Base-by-base conservation (phyloP, 345 rosid genomes). In the Boechera retrofracta region DNA sequence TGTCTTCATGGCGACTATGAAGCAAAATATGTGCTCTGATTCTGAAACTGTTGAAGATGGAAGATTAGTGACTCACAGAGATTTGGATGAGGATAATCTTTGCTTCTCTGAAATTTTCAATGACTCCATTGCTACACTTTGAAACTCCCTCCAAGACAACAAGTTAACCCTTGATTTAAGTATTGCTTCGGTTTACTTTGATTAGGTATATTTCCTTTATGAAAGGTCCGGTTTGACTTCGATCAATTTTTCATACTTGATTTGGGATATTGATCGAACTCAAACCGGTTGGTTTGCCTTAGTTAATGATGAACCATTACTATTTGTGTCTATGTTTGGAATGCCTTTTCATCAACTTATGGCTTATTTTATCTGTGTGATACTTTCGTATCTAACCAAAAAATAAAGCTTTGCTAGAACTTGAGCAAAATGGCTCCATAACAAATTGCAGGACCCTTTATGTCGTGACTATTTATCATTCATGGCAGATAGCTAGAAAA, bases 181-280 rank as follows among this genome's bases (percentile, higher is more conserved):
- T 60, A 36, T 24, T 24, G 31, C 12, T 35, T 38, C n/a, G 63
- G 73, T 56, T 69, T 53, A 52, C 7, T 26, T 53, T 26, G 7
- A 32, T 53, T 26, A 41, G 10, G 10, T 13, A 55, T 16, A 42
- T 69, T 10, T 41, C 10, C 0, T 26, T n/a, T 6, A 16, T 3
- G 1, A 57, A 16, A 3, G 0, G 5, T 42, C 44, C 21, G 65
- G 44, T 70, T 70, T 70, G 55, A 57, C 44, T 31, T 44, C 4
- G 4, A 31, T 31, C 32, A 31, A 31, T 31, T 31, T 31, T 31
- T 31, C 32, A 31, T 31, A 31, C 32, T 31, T 31, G 32, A 31
- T 31, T 31, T 31, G 32, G 38, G 38, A 35, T 35, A 6, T 35
- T 35, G 38, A 35, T 35, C 9, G 38, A 35, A 35, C 8, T 35